A percentile compares a stretch with the other conserved stretches of the same genome.
These are phyloP conservation scores for Erythrobasidium hasegawianum DNA, from an alignment of 1,284 basidiomycete genomes.

Conservation along the genomic window DNA sequence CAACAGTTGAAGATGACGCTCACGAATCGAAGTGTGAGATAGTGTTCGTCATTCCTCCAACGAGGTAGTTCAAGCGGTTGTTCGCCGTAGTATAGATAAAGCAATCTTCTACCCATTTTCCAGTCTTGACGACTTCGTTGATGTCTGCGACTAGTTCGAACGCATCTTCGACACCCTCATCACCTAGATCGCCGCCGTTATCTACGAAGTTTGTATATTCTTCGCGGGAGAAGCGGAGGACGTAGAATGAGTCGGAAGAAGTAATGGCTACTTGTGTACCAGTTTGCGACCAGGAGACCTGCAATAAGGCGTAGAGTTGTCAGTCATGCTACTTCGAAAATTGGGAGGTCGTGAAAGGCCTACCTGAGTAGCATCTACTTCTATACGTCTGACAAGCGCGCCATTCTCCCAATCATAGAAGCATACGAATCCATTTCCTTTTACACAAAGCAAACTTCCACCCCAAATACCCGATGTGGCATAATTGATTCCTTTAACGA, in stretches of 20 bases:
- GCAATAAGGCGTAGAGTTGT: conserved; percentile 9
- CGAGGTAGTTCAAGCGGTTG: conserved; percentile 90
- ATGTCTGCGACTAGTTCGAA: conserved; percentile 94
- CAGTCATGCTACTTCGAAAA: not conserved
- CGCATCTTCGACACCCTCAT: conserved; percentile 95
- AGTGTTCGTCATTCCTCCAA: conserved; percentile 89
- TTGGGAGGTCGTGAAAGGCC: no score
- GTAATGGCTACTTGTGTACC: conserved; percentile 84
- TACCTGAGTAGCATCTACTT: conserved; percentile 93
- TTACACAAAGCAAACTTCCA: conserved; percentile 77
- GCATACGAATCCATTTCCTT: conserved; percentile 85
- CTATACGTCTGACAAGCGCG: conserved; percentile 86
- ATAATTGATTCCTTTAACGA: conserved; percentile 70
- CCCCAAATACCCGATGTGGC: conserved; percentile 80
- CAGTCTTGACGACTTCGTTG: conserved; percentile 80
- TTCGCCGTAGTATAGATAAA: conserved; percentile 90
- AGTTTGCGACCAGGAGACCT: conserved; percentile 87
- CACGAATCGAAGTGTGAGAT: conserved; percentile 89
- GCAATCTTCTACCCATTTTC: conserved; percentile 98
- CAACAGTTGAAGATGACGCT: conserved; percentile 49
- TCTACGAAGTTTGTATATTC: conserved; percentile 79
- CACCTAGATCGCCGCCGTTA: conserved; percentile 62
- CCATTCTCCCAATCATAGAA: conserved; percentile 99
- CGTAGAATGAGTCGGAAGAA: conserved; percentile 86
- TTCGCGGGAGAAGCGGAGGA: conserved; percentile 84